Evolutionary conservation across 805 yeast species (phyloP).

Genomic region (Blastobotrys americana): DNA sequence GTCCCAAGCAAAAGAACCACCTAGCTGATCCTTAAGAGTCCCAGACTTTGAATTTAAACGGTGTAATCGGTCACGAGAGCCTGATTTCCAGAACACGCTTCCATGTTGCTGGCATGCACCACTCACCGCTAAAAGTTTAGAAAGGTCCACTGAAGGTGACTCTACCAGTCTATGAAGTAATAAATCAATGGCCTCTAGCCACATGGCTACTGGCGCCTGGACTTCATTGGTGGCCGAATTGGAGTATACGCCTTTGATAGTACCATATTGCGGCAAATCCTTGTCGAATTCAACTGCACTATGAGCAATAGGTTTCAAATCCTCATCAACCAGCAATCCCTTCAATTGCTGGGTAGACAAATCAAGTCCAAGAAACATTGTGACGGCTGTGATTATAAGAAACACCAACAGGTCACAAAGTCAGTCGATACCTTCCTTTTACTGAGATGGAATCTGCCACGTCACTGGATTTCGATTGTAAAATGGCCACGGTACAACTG

Average conservation of each 20-base stretch:
- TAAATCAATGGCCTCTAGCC: conserved; percentile 76
- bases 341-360: conserved; percentile 86
- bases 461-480: conserved; percentile 44
- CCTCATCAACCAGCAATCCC: conserved; percentile 53
- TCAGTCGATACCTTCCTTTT: neutral
- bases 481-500: conserved; percentile 53
- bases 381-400: neutral
- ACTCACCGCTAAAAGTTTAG: conserved; percentile 54
- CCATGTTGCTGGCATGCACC: conserved; percentile 96
- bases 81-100: conserved; percentile 67
- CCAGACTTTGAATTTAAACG: conserved; percentile 29
- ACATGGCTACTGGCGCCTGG: conserved; percentile 78
- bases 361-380: conserved; percentile 53
- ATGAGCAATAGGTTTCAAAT: conserved; percentile 46
- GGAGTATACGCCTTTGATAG: conserved; percentile 65
- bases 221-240: conserved; percentile 52
- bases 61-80: conserved; percentile 38
- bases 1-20: conserved; percentile 36
- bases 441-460: conserved; percentile 32
- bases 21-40: conserved; percentile 39
- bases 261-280: conserved; percentile 52
- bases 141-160: conserved; percentile 47
- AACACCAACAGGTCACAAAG: neutral
- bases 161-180: conserved; percentile 45
- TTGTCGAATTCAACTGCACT: conserved; percentile 67